Base-by-base conservation (phyloP, 2,329 filamentous ascomycete species). In the Drechslera avenae region DNA sequence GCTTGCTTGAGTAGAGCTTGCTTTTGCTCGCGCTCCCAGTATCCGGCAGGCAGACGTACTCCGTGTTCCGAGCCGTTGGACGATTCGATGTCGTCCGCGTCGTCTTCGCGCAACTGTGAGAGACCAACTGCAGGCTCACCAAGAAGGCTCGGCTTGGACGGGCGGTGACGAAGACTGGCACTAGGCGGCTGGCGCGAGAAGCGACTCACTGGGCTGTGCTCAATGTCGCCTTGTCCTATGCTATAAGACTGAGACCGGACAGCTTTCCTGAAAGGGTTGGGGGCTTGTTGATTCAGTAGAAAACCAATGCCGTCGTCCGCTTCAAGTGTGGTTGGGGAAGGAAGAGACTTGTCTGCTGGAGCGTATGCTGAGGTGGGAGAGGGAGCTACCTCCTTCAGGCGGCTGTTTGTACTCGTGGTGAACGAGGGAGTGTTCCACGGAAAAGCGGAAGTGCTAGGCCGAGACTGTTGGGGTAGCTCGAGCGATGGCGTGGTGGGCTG, bases 231-330 rank as follows among this genome's bases (percentile, higher is more conserved):
- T 70, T 97, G 92, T 4, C 92, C 92, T 39, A 96, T 93, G 0
- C 93, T 97, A 73, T 97, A 97, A 4, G 94, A 97, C 73, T 97
- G 91, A 5, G 94, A 99, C 35, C 94, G 87, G 64, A 96, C 94
- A 1, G 90, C 91, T 74, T 97, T 97, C 1, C 90, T 90, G 0
- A 90, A 94, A 1, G 93, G 91, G 57, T 96, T 90, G 1, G 91
- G 91, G 59, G 95, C 89, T 14, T 66, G 57, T 30, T 72, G 70
- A 45, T 60, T 68, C 4, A 73, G 58, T 1, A 73, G 55, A 37
- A 71, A 68, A 21, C 60, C 60, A 33, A 73, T 69, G 5, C 78
- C 69, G 7, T 79, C 74, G 56, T 93, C 82, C 26, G 75, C 76
- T 49, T 78, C 73, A 51, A 68, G 66, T 3, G 64, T 63, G 49